Evolutionary conservation across 164 flowering plant species (phyloP).

Genomic region (Stephania cephalantha): DNA sequence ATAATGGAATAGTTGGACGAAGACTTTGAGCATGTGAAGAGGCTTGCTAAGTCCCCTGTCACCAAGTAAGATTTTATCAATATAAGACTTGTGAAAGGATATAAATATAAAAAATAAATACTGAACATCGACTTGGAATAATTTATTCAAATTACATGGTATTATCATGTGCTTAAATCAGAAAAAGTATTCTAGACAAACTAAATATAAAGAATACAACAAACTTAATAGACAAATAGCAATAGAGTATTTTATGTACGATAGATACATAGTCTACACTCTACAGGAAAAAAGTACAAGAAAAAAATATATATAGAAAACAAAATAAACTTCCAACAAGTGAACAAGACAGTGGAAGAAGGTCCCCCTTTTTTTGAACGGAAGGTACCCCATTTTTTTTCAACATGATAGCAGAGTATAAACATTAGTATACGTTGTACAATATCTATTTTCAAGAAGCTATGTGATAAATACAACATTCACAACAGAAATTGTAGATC

Average conservation of each 20-base stretch:
- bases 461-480: too few relatives aligned
- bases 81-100: not conserved
- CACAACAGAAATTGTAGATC: too few relatives aligned
- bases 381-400: too few relatives aligned
- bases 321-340: not conserved
- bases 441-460: too few relatives aligned
- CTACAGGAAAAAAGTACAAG: not conserved
- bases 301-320: too few relatives aligned
- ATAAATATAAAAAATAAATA: too few relatives aligned
- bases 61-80: constrained; percentile 14
- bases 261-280: not conserved
- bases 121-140: not conserved
- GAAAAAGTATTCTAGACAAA: not conserved
- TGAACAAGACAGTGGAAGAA: too few relatives aligned
- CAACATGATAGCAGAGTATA: too few relatives aligned
- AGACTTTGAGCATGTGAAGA: constrained; percentile 55
- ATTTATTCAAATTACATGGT: too few relatives aligned
- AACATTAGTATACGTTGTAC: too few relatives aligned
- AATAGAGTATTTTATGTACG: not conserved
- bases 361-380: too few relatives aligned
- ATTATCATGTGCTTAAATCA: not conserved
- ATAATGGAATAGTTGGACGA: constrained; percentile 33
- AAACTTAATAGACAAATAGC: not conserved
- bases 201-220: not conserved
- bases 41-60: constrained; percentile 52